Percentiles rank a stretch among this genome's conserved stretches.
These are phyloP conservation scores for Cardiospermum halicacabum DNA, from an alignment of 345 rosid species.

Conservation along the genomic window DNA sequence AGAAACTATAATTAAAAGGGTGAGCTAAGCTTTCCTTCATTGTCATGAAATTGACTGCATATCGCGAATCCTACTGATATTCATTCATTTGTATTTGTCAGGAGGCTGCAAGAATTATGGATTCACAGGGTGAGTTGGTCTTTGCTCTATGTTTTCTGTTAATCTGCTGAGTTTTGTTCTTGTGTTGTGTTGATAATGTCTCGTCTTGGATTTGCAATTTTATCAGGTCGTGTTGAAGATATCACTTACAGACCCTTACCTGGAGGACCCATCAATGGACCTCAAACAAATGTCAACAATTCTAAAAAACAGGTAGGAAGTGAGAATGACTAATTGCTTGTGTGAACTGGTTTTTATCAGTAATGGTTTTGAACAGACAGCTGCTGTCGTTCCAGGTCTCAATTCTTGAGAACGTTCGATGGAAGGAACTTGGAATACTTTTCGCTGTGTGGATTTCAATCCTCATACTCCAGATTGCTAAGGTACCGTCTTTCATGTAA, in stretches of 20 bases:
- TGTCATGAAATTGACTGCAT: neutral
- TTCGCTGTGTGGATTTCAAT: conserved; percentile 33
- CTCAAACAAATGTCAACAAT: conserved; percentile 9
- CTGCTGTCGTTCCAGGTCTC: conserved; percentile 28
- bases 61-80: neutral
- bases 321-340: no score
- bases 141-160: neutral
- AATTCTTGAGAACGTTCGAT: conserved; percentile 32
- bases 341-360: neutral
- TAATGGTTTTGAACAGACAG: neutral
- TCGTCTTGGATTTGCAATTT: neutral
- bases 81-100: conserved; percentile 8
- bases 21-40: neutral
- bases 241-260: conserved; percentile 23
- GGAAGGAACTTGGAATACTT: conserved; percentile 47
- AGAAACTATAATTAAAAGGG: conserved; percentile 36
- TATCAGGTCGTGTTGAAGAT: conserved; percentile 20
- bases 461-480: conserved; percentile 35
- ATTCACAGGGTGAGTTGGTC: conserved; percentile 21
- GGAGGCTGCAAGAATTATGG: conserved; percentile 30
- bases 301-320: conserved; percentile 18
- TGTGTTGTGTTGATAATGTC: neutral
- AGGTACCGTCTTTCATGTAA: conserved; percentile 21
- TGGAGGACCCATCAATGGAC: conserved; percentile 12
- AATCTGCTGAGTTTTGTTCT: neutral